A percentile compares a stretch with the other conserved stretches of the same genome.
Conservation (phyloP, 2,329 filamentous ascomycete species). For the Neurospora sp. region DNA sequence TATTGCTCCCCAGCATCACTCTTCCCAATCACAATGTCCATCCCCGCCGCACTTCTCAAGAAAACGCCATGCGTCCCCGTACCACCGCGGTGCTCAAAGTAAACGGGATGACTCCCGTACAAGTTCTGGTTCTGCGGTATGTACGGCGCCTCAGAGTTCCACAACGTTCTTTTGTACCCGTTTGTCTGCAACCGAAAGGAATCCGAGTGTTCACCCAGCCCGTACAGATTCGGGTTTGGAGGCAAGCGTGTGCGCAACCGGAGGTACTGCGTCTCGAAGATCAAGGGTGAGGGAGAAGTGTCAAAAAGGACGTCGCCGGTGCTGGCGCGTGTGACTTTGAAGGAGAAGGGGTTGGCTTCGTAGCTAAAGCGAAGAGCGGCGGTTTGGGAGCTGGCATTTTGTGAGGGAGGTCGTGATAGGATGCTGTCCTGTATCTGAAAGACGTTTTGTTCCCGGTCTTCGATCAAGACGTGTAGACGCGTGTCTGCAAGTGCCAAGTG, state of each 20-base stretch:
- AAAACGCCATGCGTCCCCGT: conserved; percentile 51
- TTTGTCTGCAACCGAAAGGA: conserved; percentile 54
- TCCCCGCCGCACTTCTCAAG: conserved; percentile 62
- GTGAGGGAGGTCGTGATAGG: conserved; percentile 46
- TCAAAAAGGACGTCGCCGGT: conserved; percentile 48
- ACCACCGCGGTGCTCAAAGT: conserved; percentile 55
- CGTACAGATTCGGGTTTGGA: conserved; percentile 55
- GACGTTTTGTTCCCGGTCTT: conserved; percentile 57
- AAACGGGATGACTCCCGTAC: conserved; percentile 64
- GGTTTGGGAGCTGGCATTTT: conserved; percentile 13
- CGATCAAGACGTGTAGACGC: conserved; percentile 66
- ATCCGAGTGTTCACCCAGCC: conserved; percentile 67
- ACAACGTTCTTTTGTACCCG: conserved; percentile 59
- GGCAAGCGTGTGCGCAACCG: conserved; percentile 60
- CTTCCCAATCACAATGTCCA: conserved; percentile 65
- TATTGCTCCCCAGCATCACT: conserved; percentile 50
- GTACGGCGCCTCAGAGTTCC: conserved; percentile 56
- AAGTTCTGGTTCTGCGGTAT: conserved; percentile 54
- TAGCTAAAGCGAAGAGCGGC: conserved; percentile 38
- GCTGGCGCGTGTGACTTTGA: conserved; percentile 40
- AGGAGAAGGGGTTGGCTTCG: conserved; percentile 47
- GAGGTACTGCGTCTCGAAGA: conserved; percentile 70
- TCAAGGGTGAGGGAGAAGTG: conserved; percentile 37
- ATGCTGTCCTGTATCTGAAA: conserved; percentile 67
- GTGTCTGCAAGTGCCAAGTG: conserved; percentile 31